phyloP scores from a whole-genome alignment of 1,284 basidiomycete species.

The Wallemia mellicola region DNA sequence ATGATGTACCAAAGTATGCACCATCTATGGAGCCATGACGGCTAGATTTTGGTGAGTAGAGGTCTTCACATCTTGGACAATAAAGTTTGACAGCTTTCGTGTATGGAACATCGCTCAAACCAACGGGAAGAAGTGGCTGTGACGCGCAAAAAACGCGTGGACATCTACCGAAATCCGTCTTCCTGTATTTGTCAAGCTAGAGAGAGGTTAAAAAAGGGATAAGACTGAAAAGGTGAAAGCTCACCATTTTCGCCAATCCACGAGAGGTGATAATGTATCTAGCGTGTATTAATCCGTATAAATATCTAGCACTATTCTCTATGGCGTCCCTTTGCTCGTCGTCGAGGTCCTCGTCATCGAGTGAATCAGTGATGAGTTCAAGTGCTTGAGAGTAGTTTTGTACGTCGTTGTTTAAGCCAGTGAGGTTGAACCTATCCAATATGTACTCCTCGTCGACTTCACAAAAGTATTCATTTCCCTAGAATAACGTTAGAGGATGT shows the following conservation, averaged over 20 bases:
- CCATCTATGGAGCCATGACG: conserved; percentile 84
- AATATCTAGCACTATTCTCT: conserved; percentile 61
- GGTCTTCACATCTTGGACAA: conserved; percentile 83
- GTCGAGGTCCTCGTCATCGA: conserved; percentile 25
- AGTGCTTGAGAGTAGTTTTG: conserved; percentile 78
- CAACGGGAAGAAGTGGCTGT: conserved; percentile 78
- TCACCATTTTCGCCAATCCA: conserved; percentile 80
- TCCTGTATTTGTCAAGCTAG: conserved; percentile 96
- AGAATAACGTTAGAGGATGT: not conserved
- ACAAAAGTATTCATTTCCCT: conserved; percentile 68
- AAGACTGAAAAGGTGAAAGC: too few species aligned
- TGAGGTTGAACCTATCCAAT: conserved; percentile 89
- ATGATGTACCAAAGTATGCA: conserved; percentile 85
- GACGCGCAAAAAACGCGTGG: conserved; percentile 73
- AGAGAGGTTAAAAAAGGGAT: too few species aligned
- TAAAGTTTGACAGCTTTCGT: conserved; percentile 91
- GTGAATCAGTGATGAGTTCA: conserved; percentile 67
- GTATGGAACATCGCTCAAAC: conserved; percentile 71
- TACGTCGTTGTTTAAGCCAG: conserved; percentile 85
- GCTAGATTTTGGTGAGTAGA: conserved; percentile 80
- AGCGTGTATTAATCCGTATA: conserved; percentile 90
- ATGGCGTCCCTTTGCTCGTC: conserved; percentile 23
- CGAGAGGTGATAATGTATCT: conserved; percentile 83
- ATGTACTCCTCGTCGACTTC: conserved; percentile 99
- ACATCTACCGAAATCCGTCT: conserved; percentile 81